Conservation (phyloP, 805 yeast genomes). For the Diddensiella santjacobensis region DNA sequence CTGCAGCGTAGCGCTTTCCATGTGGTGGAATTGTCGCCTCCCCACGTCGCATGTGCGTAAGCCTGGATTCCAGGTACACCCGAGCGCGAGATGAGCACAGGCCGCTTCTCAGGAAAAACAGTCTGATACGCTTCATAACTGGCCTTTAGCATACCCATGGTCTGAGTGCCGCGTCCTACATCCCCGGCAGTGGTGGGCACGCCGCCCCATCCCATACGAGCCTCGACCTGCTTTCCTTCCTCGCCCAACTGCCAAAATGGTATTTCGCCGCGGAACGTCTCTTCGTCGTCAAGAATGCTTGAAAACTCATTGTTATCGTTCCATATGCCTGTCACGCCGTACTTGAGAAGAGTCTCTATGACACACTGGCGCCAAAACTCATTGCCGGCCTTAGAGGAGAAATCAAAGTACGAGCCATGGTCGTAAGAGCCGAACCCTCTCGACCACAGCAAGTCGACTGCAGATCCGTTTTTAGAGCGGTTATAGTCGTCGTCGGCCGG, state of each 20-base stretch:
- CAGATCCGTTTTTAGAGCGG: conserved; percentile 8
- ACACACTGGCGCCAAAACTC: conserved; percentile 6
- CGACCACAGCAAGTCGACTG: conserved; percentile 12
- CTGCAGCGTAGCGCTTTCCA: conserved; percentile 11
- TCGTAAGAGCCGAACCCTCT: conserved; percentile 8
- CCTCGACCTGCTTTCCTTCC: conserved; percentile 6
- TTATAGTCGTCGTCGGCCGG: conserved; percentile 6
- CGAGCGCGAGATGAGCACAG: conserved; percentile 12
- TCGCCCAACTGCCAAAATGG: conserved; percentile 11
- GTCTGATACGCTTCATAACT: conserved; percentile 8
- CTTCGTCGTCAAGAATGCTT: conserved; percentile 11
- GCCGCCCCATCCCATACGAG: conserved; percentile 9
- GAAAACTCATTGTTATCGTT: conserved; percentile 15
- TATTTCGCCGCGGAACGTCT: conserved; percentile 2
- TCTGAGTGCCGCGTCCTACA: conserved; percentile 12
- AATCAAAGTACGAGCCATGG: conserved; percentile 13
- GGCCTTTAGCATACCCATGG: conserved; percentile 17
- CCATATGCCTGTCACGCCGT: conserved; percentile 13
- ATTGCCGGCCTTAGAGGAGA: conserved; percentile 9
- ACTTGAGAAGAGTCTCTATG: conserved; percentile 1
- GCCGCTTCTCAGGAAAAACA: conserved; percentile 12
- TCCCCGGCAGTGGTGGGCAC: conserved; percentile 5
- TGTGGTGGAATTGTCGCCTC: conserved; percentile 16
- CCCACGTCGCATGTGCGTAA: conserved; percentile 13
- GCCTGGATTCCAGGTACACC: conserved; percentile 13